Base-by-base conservation (phyloP, 1,139 yeast genomes). In the Chernovozyma sophiae-reginae region DNA sequence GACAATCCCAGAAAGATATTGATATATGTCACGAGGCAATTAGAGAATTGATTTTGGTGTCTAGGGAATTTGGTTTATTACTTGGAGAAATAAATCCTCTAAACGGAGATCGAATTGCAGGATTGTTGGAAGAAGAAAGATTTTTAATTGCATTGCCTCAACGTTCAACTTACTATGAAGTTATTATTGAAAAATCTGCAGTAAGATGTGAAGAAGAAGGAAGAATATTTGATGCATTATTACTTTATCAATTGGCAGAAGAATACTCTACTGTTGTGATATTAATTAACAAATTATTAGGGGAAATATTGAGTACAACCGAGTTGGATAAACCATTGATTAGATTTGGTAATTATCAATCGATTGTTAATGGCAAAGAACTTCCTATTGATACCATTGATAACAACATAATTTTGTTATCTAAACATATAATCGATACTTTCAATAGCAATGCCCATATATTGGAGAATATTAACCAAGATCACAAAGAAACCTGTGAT, bases 181-280 rank as follows among this genome's bases (percentile, higher is more conserved):
- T 78, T 41, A 87, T 92, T 32, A 80, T 95, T 5, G 95, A 85
- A 52, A 79, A 79, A 42, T 89, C 96, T 20, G 97, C 97, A 2
- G 71, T 74, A 36, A 80, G 79, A 48, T 95, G 97, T 23, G 94
- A 86, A 53, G 95, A 87, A 48, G 97, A 89, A 55, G 97, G 97
- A 3, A 74, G 96, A 51, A 72, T 81, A 4, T 79, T 85, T 43
- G 97, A 94, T 55, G 87, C 97, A 10, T 75, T 94, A 40, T 66
- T 86, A 39, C 69, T 92, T 40, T 92, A 86, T 55, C 96, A 90
- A 62, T 73, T 90, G 44, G 79, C 96, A 38, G 94, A 86, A 60
- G 96, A 90, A 51, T 85, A 83, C 57, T 86, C 86, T 53, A 81
- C 86, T 22, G 97, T 87, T n/a, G 76, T 90, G 12, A 60, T 74